These are phyloP conservation scores for Rhizophagus prolifer DNA, from an alignment of 192 early-diverging fungal species.

Conservation along the genomic window DNA sequence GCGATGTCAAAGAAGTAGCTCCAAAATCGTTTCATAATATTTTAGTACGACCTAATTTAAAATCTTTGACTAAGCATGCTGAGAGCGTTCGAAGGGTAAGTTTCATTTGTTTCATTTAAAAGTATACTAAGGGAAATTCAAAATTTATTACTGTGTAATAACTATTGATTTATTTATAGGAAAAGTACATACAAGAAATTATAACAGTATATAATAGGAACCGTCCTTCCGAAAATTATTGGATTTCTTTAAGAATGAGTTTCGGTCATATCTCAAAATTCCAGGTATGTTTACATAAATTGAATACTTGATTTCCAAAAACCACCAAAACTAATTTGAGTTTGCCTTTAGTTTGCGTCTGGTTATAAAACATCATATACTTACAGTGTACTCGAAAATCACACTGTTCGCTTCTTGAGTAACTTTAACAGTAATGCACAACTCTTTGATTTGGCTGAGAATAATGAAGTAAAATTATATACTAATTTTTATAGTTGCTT, in stretches of 20 bases:
- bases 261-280: constrained; percentile 70
- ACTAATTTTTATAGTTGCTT: neutral
- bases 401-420: constrained; percentile 60
- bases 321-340: neutral
- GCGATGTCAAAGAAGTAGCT: constrained; percentile 37
- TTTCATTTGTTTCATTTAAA: neutral
- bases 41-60: constrained; percentile 52
- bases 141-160: no score
- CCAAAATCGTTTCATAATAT: constrained; percentile 40
- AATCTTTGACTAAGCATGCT: constrained; percentile 55
- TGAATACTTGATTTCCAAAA: neutral
- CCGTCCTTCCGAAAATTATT: constrained; percentile 66
- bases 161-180: constrained; percentile 38
- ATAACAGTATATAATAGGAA: constrained; percentile 69
- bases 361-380: constrained; percentile 61
- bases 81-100: constrained; percentile 63
- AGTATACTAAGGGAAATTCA: neutral
- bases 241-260: constrained; percentile 62
- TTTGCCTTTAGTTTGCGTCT: constrained; percentile 48
- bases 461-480: constrained; percentile 21
- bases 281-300: constrained; percentile 40
- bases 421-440: constrained; percentile 53
- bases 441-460: constrained; percentile 37
- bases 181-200: constrained; percentile 74
- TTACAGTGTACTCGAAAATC: constrained; percentile 62